Base-by-base conservation (phyloP, 345 rosid genomes). In the Mercurialis annua region DNA sequence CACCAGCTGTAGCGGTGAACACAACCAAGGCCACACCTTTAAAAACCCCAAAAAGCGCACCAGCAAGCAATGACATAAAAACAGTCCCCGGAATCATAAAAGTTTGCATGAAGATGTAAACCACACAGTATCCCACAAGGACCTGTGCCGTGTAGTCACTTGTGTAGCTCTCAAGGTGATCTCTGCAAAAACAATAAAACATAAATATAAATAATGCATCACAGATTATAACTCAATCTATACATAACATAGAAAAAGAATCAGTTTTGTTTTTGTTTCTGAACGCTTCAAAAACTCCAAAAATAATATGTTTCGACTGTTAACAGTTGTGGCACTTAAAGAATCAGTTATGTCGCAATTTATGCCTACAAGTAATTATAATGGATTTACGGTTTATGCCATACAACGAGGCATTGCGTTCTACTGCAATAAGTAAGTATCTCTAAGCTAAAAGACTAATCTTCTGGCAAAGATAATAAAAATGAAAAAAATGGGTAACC, bases 31-130 rank as follows among this genome's bases (percentile, higher is more conserved):
- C 91, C 73, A 93, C 88, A n/a, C 97, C 96, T 84, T 82, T 87
- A 62, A 81, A 70, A 34, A 85, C 92, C 34, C 97, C 98, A 72
- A 93, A 93, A 56, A 93, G 86, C 38, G 97, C 83, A 71, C 96
- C 98, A 55, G 98, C 98, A 73, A 93, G 97, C 73, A 93, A 78
- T 11, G 97, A 86, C 96, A 93, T 90, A 72, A 93, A 93, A 71
- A 90, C 86, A 18, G 94, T 90, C 73, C 97, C 94, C 0, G 94
- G 98, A 57, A 93, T 89, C 97, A 93, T 88, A 75, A 90, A 93
- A 24, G 98, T 93, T 72, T 93, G 97, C 97, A 93, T 90, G 79
- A 86, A 90, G 26, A 93, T 85, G 61, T 88, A 90, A 36, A 93
- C 90, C 36, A 83, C 47, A 66, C 87, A 85, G 78, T 93, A 93